Base-by-base conservation (phyloP, 1,284 basidiomycete genomes). In the Chalciporus sp. region DNA sequence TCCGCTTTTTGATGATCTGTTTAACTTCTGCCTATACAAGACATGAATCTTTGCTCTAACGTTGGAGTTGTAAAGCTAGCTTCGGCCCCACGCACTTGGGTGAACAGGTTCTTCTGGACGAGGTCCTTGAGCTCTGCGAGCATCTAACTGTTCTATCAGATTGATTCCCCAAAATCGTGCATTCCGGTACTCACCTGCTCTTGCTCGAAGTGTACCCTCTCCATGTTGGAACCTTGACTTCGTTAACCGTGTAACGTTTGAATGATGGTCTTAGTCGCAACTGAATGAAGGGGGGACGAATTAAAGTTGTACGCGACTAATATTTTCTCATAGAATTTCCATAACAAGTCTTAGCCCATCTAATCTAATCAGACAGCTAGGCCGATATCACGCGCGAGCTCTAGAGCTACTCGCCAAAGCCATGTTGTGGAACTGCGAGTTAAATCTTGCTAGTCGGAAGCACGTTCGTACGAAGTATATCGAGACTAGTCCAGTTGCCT, bases 91-190 rank as follows among this genome's bases (percentile, higher is more conserved):
- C 82, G 66, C 61, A 93, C 93, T 74, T 88, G 82, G 2, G 90
- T 86, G 72, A 99, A 98, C 53, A 98, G 76, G 57, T 84, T 84
- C 74, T 91, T 94, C 63, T 94, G 85, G 61, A 92, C 86, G 23
- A 98, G 81, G 74, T 97, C 94, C 74, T 94, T 95, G 65, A 98
- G 89, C 85, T 98, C 95, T 52, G 90, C 85, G 81, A 97, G 90
- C 83, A 95, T 95, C 85, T 89, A 39, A 20, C 1, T n/a, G 42
- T 40, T 28, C 62, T 29, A 50, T 55, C 49, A 66, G 63, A 51
- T 52, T 16, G 47, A 10, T 39, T 28, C 57, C 39, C 45, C 42
- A 35, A 7, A 27, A 28, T 42, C 11, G 10, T 1, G 27, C 5
- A 40, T 17, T 29, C 4, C 7, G 43, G 39, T 16, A 61, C 74